Percentiles rank a stretch among this genome's conserved stretches.
These are phyloP conservation scores for Zymoseptoria tritici DNA, from an alignment of 2,329 filamentous ascomycete species.

Conservation along the genomic window DNA sequence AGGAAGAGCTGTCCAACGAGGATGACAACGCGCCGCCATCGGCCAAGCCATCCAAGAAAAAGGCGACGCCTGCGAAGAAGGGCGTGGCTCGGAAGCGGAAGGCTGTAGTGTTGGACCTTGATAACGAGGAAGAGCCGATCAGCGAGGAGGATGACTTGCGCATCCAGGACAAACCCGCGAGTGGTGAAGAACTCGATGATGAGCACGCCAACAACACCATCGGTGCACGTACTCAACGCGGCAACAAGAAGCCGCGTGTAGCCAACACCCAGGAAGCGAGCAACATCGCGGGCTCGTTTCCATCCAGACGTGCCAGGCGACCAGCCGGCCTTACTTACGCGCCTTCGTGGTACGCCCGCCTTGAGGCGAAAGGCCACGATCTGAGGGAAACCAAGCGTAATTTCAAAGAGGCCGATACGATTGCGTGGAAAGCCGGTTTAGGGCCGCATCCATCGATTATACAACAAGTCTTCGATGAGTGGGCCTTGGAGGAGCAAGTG, in stretches of 20 bases:
- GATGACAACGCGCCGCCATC: too few relatives aligned
- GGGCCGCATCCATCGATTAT: too few relatives aligned
- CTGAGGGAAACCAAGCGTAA: background rate
- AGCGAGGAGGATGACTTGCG: background rate
- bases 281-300: background rate
- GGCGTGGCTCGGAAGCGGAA: background rate
- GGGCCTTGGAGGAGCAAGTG: too few relatives aligned
- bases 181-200: background rate
- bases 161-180: background rate
- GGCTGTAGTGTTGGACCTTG: background rate
- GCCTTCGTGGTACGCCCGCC: background rate
- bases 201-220: background rate
- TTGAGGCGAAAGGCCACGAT: background rate
- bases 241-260: background rate
- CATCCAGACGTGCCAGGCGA: background rate
- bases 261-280: background rate
- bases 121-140: background rate
- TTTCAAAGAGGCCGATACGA: background rate
- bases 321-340: background rate
- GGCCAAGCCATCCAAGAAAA: background rate
- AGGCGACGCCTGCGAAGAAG: background rate
- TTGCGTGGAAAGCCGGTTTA: too few relatives aligned
- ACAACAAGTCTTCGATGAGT: too few relatives aligned
- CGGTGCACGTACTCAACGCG: background rate
- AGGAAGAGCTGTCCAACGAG: background rate